Evolutionary conservation across 2,329 filamentous ascomycete genomes (phyloP).

Genomic region (Diaporthe eres): DNA sequence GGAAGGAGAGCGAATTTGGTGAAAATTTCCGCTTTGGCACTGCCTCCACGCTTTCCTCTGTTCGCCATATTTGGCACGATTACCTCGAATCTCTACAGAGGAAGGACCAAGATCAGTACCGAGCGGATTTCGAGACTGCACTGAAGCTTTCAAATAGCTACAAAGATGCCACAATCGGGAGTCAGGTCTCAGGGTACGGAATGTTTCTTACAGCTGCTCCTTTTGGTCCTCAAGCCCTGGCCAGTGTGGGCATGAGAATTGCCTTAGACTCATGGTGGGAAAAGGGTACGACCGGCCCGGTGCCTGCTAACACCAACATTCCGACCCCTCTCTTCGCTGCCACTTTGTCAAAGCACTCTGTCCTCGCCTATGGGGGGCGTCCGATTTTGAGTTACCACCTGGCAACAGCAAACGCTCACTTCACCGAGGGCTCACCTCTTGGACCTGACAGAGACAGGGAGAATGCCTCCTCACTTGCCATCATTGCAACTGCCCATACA

Average conservation of each 20-base stretch:
- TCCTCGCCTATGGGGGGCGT: conserved; percentile 63
- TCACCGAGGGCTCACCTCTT: conserved; percentile 57
- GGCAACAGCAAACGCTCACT: conserved; percentile 59
- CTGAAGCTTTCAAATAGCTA: conserved; percentile 26
- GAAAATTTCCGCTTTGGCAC: conserved; percentile 30
- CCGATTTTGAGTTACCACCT: conserved; percentile 71
- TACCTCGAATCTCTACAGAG: conserved; percentile 47
- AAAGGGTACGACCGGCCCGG: conserved; percentile 22
- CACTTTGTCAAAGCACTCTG: conserved; percentile 51
- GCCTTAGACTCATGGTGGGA: conserved; percentile 30
- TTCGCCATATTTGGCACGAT: conserved; percentile 56
- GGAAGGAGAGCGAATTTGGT: conserved; percentile 62
- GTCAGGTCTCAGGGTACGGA: background rate
- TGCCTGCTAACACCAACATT: conserved; percentile 36
- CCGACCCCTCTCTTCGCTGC: conserved; percentile 63
- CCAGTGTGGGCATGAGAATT: background rate
- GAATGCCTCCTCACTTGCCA: background rate
- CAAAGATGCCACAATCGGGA: background rate
- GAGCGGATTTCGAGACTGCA: conserved; percentile 40
- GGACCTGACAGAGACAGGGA: conserved; percentile 42
- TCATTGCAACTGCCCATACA: conserved; percentile 53
- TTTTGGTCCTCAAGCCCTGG: conserved; percentile 3
- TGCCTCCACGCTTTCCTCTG: conserved; percentile 51
- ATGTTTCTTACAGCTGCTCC: conserved; percentile 15
- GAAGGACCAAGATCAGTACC: conserved; percentile 43